Percentiles rank a stretch among this genome's conserved stretches.
phyloP scores from a whole-genome alignment of 257 asterid genomes.

The Vinca minor region DNA sequence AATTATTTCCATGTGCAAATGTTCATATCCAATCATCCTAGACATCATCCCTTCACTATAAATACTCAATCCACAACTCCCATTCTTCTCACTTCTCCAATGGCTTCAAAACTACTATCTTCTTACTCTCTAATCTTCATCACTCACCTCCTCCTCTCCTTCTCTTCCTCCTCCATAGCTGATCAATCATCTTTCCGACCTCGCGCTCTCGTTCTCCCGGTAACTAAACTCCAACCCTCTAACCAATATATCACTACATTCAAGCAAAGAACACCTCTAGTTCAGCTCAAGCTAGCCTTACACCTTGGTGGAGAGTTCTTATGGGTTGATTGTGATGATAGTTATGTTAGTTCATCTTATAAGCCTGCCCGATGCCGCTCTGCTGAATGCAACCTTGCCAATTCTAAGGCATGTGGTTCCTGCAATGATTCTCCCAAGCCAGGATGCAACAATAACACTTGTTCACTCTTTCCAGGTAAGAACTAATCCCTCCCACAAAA shows the following conservation, averaged over 20 bases:
- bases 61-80: not conserved
- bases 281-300: slow-evolving; percentile 25
- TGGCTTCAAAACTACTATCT: too few relatives aligned
- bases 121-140: not conserved
- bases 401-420: slow-evolving; percentile 22
- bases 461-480: slow-evolving; percentile 27
- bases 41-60: not conserved
- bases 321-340: slow-evolving; percentile 39
- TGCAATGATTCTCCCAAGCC: slow-evolving; percentile 33
- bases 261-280: slow-evolving; percentile 33
- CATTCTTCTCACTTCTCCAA: too few relatives aligned
- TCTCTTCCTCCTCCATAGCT: not conserved
- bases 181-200: slow-evolving; percentile 11
- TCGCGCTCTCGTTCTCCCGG: not conserved
- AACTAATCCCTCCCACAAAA: too few relatives aligned
- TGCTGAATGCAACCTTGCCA: slow-evolving; percentile 31
- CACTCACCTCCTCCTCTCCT: not conserved
- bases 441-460: slow-evolving; percentile 45
- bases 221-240: not conserved
- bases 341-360: slow-evolving; percentile 30
- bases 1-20: not conserved
- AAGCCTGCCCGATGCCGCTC: slow-evolving; percentile 40
- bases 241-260: not conserved
- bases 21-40: not conserved
- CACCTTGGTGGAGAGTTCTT: slow-evolving; percentile 39